Base-by-base conservation (phyloP, 352 stramenopile species). In the Pythium volutum region DNA sequence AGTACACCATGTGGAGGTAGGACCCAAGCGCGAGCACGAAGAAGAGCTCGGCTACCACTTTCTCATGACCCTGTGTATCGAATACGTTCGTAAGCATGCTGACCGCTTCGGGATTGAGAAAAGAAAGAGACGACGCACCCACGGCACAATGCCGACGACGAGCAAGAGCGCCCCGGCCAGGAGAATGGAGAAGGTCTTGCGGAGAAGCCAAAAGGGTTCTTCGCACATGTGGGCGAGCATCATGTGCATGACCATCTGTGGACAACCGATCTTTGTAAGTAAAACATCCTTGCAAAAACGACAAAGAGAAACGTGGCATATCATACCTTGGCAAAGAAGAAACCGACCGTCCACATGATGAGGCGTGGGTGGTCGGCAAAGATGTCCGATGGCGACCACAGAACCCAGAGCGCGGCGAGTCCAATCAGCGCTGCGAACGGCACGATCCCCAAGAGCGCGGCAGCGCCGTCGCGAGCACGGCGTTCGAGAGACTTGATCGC, bases 241-340 rank as follows among this genome's bases (percentile, higher is more conserved):
- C 77, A 94, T 91, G 69, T 92, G 85, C 85, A 94, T 94, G 55
- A 89, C 83, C 83, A 94, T 94, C 85, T 94, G 55, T 5, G n/a
- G 23, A 27, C 0, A 55, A 67, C 7, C n/a, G n/a, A n/a, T n/a
- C n/a, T n/a, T n/a, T n/a, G n/a, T n/a, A n/a, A n/a, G n/a, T n/a
- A n/a, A n/a, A n/a, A n/a, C n/a, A n/a, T n/a, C n/a, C n/a, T n/a
- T n/a, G n/a, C n/a, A n/a, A n/a, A n/a, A n/a, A n/a, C n/a, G n/a
- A n/a, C n/a, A n/a, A n/a, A 49, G n/a, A 27, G 15, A 14, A 22
- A n/a, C n/a, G n/a, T n/a, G n/a, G n/a, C 16, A 43, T 41, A 36
- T 25, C 26, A 23, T 64, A 94, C 84, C 79, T 94, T 94, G 29
- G 81, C 76, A 47, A 91, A 94, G 36, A 91, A 75, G 38, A 94